Evolutionary conservation across 106 monocot genomes (phyloP).

Genomic region (Dioscorea alata): DNA sequence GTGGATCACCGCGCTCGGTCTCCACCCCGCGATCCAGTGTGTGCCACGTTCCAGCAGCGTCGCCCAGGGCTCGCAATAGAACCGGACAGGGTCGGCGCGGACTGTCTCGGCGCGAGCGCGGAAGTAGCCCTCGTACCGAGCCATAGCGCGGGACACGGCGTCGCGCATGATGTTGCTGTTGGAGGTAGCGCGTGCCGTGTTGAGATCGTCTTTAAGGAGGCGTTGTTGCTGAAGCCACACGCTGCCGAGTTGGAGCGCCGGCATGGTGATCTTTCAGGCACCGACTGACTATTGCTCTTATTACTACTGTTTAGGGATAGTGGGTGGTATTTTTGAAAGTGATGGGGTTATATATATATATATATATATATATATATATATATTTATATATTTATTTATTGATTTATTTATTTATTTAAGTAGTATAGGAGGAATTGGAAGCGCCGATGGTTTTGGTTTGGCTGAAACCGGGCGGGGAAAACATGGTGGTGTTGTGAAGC

Average conservation of each 20-base stretch:
- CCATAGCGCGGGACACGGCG: slow-evolving; percentile 14
- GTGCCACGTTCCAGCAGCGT: slow-evolving; percentile 27
- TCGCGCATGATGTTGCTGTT: background rate
- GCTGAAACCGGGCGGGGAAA: no score
- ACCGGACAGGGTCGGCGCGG: slow-evolving; percentile 16
- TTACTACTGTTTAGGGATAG: no score
- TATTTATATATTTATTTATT: no score
- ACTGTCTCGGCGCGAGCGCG: slow-evolving; percentile 10
- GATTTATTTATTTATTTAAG: no score
- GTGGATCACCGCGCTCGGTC: slow-evolving; percentile 36
- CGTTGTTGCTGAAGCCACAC: slow-evolving; percentile 21
- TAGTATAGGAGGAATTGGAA: no score
- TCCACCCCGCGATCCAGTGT: slow-evolving; percentile 43
- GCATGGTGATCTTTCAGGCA: background rate
- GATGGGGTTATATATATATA: no score
- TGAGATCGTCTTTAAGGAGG: slow-evolving; percentile 10
- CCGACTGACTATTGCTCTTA: no score
- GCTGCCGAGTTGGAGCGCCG: background rate
- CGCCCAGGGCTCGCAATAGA: slow-evolving; percentile 29
- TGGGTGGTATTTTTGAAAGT: no score
- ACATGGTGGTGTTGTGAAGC: no score
- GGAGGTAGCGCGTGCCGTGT: background rate
- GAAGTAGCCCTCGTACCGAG: slow-evolving; percentile 35
- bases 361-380: no score
- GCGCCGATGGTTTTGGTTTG: no score